Evolutionary conservation across 495 filamentous ascomycete genomes (phyloP).

Genomic region (Lasiosphaeris hirsuta): DNA sequence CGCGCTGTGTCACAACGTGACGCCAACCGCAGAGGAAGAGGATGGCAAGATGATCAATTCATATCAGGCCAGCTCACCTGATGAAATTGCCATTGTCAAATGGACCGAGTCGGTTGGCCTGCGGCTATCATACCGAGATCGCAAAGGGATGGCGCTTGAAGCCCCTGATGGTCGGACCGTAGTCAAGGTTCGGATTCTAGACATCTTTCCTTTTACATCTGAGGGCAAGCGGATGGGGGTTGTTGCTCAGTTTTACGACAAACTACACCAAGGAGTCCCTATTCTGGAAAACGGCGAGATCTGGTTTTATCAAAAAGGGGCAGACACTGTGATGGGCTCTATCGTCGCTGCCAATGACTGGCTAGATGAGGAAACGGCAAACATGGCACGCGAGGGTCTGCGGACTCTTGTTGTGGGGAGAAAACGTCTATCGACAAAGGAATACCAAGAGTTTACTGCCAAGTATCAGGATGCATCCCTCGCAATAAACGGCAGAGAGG

Average conservation of each 20-base stretch:
- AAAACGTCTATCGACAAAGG: conserved; percentile 68
- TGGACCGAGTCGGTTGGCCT: conserved; percentile 95
- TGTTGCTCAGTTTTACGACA: conserved; percentile 74
- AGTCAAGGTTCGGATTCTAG: conserved; percentile 84
- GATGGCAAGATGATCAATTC: conserved; percentile 73
- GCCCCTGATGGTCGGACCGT: conserved; percentile 72
- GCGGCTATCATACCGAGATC: conserved; percentile 78
- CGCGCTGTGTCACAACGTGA: conserved; percentile 96
- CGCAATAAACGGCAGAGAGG: conserved; percentile 73
- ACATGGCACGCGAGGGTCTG: conserved; percentile 96
- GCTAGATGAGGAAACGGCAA: conserved; percentile 97
- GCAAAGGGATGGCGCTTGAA: conserved; percentile 76
- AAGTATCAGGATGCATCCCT: conserved; percentile 78
- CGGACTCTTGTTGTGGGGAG: conserved; percentile 92
- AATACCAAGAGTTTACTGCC: conserved; percentile 74
- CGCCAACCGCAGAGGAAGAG: conserved; percentile 76
- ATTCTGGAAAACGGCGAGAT: conserved; percentile 63
- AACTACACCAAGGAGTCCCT: conserved; percentile 37
- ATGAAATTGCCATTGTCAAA: conserved; percentile 95
- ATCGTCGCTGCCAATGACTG: conserved; percentile 96
- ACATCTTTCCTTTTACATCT: conserved; percentile 96
- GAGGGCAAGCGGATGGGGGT: conserved; percentile 99
- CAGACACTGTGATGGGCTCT: conserved; percentile 92
- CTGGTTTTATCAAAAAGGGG: conserved; percentile 99
- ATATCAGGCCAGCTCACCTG: conserved; percentile 95